Evolutionary conservation across 2,329 filamentous ascomycete genomes (phyloP), one percentile per base, ranked within the genome.

Genomic region (Annulohypoxylon truncatum): DNA sequence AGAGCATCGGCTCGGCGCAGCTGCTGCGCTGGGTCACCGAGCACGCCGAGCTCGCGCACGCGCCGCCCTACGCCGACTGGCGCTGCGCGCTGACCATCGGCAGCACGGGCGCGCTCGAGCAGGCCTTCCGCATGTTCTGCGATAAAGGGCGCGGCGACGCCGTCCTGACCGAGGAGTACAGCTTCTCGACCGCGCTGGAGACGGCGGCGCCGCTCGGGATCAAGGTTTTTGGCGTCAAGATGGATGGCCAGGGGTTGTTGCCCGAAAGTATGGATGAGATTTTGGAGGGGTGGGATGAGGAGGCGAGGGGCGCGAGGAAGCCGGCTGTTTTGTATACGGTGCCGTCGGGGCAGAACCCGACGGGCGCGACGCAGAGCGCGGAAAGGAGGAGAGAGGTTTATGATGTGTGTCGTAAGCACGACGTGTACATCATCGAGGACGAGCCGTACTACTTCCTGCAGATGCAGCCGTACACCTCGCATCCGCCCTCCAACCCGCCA

Each of bases 361-460:
- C 94, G 0, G 94, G 94, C 7, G 90, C 93, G 9, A 97, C 94
- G 2, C 92, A 95, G 77, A 85, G 89, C 40, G 77, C 80, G 3
- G 82, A 89, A 75, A 84, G 94, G 61, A 84, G 94, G 56, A 83
- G 84, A 69, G 91, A 88, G 20, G 84, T 97, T 47, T 97, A 97
- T 79, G 83, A 83, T 33, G 85, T 97, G 12, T 92, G 90, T 29
- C 90, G 91, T 77, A 93, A 93, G 80, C 93, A 97, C 78, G 92
- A 97, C 75, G 75, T 97, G 40, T 91, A 88, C 81, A 94, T 97
- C 75, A 82, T 97, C 71, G 94, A 97, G 81, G 94, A 97, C 76
- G 94, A 97, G 77, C 94, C 94, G 1, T 97, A 97, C 81, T 97
- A 96, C 80, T 97, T 95, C 81, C 84, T 97, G 33, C 94, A 97